These are phyloP conservation scores for Hypoxylon lienhwacheense DNA, from an alignment of 495 filamentous ascomycete species.

Conservation along the genomic window DNA sequence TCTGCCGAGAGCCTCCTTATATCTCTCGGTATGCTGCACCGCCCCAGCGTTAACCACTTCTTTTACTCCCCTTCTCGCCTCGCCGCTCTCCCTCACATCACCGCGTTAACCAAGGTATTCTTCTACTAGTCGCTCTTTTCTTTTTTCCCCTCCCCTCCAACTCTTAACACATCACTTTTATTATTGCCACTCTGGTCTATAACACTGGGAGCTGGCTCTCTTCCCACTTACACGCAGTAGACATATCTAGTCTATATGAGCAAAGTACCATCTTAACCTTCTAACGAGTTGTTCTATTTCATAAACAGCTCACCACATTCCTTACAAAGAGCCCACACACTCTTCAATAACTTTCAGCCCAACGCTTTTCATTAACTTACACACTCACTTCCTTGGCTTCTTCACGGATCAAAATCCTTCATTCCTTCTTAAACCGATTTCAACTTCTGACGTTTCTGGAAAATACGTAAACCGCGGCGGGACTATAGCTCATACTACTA, in stretches of 20 bases:
- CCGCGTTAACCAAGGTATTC: slow-evolving; percentile 43
- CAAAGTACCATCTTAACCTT: slow-evolving; percentile 34
- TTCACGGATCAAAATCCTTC: slow-evolving; percentile 22
- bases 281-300: slow-evolving; percentile 45
- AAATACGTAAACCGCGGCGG: slow-evolving; percentile 14
- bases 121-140: slow-evolving; percentile 51
- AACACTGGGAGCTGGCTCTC: slow-evolving; percentile 57
- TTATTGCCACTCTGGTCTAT: slow-evolving; percentile 54
- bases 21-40: slow-evolving; percentile 50
- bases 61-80: slow-evolving; percentile 41
- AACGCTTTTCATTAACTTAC: slow-evolving; percentile 30
- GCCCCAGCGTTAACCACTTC: slow-evolving; percentile 42
- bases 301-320: slow-evolving; percentile 49
- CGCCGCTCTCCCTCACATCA: slow-evolving; percentile 38
- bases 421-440: slow-evolving; percentile 12
- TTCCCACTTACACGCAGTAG: slow-evolving; percentile 45
- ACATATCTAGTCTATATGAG: slow-evolving; percentile 45
- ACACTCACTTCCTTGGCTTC: slow-evolving; percentile 33
- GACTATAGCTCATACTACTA: slow-evolving; percentile 39
- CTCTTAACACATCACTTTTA: slow-evolving; percentile 34
- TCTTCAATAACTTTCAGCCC: slow-evolving; percentile 6
- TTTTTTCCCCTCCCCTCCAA: no score
- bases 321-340: slow-evolving; percentile 37
- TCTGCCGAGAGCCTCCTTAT: slow-evolving; percentile 49
- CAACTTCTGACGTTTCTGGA: slow-evolving; percentile 18